Evolutionary conservation across 2,329 filamentous ascomycete species (phyloP).

Genomic region (Epichloe brachyelytri): DNA sequence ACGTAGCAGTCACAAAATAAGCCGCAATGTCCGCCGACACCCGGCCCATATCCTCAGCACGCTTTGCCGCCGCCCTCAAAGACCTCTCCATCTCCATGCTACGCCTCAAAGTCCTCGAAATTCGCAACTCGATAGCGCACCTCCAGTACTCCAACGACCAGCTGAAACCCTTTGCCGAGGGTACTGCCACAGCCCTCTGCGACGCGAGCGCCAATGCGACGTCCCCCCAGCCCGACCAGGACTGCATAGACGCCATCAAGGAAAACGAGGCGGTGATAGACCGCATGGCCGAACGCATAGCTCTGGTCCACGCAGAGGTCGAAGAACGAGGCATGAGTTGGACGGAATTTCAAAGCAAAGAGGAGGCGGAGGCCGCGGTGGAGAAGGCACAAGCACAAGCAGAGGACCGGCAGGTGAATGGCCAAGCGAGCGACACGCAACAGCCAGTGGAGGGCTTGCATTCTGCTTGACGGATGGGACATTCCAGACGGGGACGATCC

Average conservation of each 20-base stretch:
- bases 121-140: constrained; percentile 62
- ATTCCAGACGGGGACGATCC: constrained; percentile 46
- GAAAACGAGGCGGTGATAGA: constrained; percentile 60
- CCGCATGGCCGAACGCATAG: constrained; percentile 54
- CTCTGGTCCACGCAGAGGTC: constrained; percentile 51
- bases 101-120: constrained; percentile 62
- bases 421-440: not conserved
- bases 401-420: not conserved
- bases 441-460: constrained; percentile 11
- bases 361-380: constrained; percentile 26
- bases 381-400: constrained; percentile 9
- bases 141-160: constrained; percentile 63
- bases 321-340: constrained; percentile 43
- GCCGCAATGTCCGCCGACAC: constrained; percentile 48
- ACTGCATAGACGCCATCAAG: constrained; percentile 60
- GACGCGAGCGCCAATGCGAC: constrained; percentile 4
- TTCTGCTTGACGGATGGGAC: constrained; percentile 48
- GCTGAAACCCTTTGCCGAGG: constrained; percentile 54
- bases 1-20: too few species aligned
- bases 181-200: constrained; percentile 21
- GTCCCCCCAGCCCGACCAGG: constrained; percentile 39
- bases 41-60: constrained; percentile 44
- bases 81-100: constrained; percentile 54
- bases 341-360: constrained; percentile 40
- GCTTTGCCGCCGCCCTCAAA: constrained; percentile 54